Evolutionary conservation across 306 rosid genomes (phyloP), one percentile per base, ranked within the genome.

Genomic region (Oemleria cerasiformis): DNA sequence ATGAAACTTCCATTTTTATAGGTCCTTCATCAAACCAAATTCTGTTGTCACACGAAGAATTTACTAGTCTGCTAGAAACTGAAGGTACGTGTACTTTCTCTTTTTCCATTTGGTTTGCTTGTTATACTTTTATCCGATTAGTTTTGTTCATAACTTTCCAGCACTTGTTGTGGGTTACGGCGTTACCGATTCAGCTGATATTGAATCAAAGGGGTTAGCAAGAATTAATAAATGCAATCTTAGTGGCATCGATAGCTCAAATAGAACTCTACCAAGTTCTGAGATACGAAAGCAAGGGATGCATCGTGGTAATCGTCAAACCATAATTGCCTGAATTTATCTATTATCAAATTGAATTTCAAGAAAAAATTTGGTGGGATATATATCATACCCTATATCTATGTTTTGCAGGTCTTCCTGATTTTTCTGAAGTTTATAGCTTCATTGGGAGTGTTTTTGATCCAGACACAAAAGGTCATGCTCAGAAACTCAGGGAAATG

Each of bases 391-490:
- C 49, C 30, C 30, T n/a, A 38, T 16, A 14, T 51, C 12, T 7
- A 12, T 38, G n/a, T 71, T 65, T 74, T 61, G 48, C 82, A 92
- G 98, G 90, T 61, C 73, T 88, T 74, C 96, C 98, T 11, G 96
- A 92, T 81, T 92, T 92, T 78, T 70, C 98, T 44, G 87, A 92
- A 81, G 96, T 92, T 72, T 92, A 92, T 74, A 71, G 88, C 86
- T 92, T 92, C 87, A 90, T 90, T 71, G 98, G 98, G 59, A 87
- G 92, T 73, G 90, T 92, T 70, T 92, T 92, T 72, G 98, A 90
- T 83, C 98, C 98, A 10, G 96, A 86, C 50, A 74, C 87, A 21
- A 74, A 86, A 2, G 92, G 85, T 54, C 98, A 86, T 63, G 88
- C 86, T 63, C 84, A 86, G 75, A 92, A 86, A 87, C 87, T 92